A percentile compares a stretch with the other conserved stretches of the same genome.
Conservation (phyloP, 1,284 basidiomycete genomes). For the Puccinia horiana region DNA sequence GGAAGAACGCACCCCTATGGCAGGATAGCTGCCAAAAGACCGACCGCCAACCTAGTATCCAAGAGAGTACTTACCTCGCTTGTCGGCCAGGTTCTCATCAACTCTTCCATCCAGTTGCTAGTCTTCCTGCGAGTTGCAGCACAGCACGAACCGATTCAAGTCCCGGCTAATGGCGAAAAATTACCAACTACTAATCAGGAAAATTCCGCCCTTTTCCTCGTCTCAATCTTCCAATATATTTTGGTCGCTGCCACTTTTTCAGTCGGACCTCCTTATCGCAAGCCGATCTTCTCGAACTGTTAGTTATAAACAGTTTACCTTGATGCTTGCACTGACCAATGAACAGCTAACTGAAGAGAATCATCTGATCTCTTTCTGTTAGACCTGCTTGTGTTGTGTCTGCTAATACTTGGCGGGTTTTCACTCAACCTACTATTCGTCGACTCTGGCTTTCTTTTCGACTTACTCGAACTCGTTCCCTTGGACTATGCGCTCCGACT, state of each 20-base stretch:
- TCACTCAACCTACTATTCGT: conserved; percentile 29
- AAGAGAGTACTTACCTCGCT: conserved; percentile 93
- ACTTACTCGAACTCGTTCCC: conserved; percentile 23
- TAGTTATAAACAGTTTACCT: conserved; percentile 22
- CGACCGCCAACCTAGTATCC: conserved; percentile 93
- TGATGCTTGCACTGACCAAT: neutral
- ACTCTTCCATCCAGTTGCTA: conserved; percentile 78
- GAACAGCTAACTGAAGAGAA: neutral
- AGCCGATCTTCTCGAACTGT: conserved; percentile 94
- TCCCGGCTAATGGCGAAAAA: conserved; percentile 67
- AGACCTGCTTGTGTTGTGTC: conserved; percentile 43
- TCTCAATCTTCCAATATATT: conserved; percentile 98
- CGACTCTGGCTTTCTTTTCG: conserved; percentile 31
- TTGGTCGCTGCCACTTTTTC: conserved; percentile 94
- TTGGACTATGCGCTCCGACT: conserved; percentile 23
- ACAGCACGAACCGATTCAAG: conserved; percentile 69
- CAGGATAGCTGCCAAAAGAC: conserved; percentile 81
- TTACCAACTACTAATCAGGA: conserved; percentile 89
- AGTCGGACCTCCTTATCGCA: conserved; percentile 93
- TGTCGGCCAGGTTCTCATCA: conserved; percentile 87
- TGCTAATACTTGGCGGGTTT: conserved; percentile 31
- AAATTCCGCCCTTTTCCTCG: conserved; percentile 86
- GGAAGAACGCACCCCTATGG: conserved; percentile 88
- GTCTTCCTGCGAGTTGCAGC: conserved; percentile 82
- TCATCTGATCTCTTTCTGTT: neutral